phyloP scores from a whole-genome alignment of 1,284 basidiomycete species.

The Ustilago xerochloae region DNA sequence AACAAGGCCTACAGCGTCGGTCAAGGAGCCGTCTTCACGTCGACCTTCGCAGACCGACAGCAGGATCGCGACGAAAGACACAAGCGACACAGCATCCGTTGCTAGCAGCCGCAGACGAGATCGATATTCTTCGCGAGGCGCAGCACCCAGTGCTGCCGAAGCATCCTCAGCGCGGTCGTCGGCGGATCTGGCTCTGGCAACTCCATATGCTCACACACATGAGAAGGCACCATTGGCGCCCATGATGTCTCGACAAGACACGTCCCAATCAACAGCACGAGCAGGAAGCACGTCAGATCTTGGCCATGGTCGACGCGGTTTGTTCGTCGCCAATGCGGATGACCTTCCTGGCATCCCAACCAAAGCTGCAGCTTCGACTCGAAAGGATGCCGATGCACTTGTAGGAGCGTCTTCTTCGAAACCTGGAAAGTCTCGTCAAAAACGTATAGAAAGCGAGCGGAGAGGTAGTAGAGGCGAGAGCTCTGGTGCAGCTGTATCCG shows the following conservation, averaged over 20 bases:
- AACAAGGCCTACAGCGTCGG: neutral
- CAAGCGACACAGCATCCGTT: conserved; percentile 14
- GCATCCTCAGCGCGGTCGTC: neutral
- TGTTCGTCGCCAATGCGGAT: conserved; percentile 11
- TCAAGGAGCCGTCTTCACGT: neutral
- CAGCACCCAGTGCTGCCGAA: neutral
- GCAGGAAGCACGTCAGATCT: neutral
- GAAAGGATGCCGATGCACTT: conserved; percentile 23
- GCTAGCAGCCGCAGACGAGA: conserved; percentile 16
- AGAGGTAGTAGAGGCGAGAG: neutral
- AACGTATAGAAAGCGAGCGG: conserved; percentile 4
- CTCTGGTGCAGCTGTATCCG: neutral
- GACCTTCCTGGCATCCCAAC: conserved; percentile 22
- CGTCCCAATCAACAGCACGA: neutral
- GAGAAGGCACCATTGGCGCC: conserved; percentile 10
- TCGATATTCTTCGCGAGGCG: conserved; percentile 26
- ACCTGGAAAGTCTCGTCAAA: neutral
- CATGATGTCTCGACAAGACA: neutral
- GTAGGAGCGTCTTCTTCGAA: conserved; percentile 8
- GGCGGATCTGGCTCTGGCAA: no score
- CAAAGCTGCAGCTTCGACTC: conserved; percentile 12
- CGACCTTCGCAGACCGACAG: neutral
- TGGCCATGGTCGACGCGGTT: conserved; percentile 16
- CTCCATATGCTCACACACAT: conserved; percentile 3
- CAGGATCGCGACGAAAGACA: neutral